phyloP scores from a whole-genome alignment of 345 rosid species.

The Euphorbia peplus region DNA sequence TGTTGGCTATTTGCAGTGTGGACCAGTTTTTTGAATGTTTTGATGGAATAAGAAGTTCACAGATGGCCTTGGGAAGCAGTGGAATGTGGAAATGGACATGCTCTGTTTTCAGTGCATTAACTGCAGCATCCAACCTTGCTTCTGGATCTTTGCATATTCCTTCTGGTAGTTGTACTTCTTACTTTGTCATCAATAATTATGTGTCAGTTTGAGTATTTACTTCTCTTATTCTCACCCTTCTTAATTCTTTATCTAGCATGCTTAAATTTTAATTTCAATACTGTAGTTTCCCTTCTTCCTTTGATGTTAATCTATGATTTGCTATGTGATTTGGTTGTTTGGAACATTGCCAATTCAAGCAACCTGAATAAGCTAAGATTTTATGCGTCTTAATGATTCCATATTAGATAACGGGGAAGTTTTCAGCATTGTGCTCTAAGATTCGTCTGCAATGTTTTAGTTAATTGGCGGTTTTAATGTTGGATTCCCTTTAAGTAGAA shows the following conservation, averaged over 20 bases:
- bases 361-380: neutral
- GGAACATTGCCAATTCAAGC: neutral
- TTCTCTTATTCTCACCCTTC: neutral
- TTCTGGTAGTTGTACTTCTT: constrained; percentile 53
- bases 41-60: constrained; percentile 85
- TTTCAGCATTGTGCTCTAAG: neutral
- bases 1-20: constrained; percentile 48
- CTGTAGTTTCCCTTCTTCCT: neutral
- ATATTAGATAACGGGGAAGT: neutral
- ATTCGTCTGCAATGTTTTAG: neutral
- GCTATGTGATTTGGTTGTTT: neutral
- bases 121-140: constrained; percentile 98
- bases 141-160: constrained; percentile 81
- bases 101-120: constrained; percentile 92
- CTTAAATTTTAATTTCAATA: neutral
- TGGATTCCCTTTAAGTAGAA: neutral
- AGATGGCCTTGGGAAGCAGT: constrained; percentile 79
- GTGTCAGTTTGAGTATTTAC: neutral
- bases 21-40: constrained; percentile 96
- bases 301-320: neutral
- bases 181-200: constrained; percentile 10
- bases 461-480: neutral
- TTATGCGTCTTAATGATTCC: neutral
- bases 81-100: constrained; percentile 97
- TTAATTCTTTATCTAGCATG: neutral